Conservation (phyloP, 2,329 filamentous ascomycete genomes). For the Hymenoscyphus fraxineus region DNA sequence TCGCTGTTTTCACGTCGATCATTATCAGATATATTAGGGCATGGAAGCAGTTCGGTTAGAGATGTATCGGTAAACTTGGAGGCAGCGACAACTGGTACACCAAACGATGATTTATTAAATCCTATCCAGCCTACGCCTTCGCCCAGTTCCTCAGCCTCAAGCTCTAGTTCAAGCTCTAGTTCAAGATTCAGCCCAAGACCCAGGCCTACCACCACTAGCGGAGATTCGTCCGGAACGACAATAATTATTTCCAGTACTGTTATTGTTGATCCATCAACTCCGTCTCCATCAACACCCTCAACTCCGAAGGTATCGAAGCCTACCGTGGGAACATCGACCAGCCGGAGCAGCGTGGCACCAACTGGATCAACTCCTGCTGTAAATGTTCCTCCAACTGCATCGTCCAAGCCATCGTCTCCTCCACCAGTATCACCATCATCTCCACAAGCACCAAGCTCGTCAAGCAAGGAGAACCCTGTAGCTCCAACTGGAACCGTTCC, state of each 20-base stretch:
- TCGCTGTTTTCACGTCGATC: conserved; percentile 18
- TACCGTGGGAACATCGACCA: not conserved
- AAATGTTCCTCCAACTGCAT: conserved; percentile 5
- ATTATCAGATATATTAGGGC: conserved; percentile 22
- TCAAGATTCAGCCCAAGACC: not conserved
- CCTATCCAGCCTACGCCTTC: conserved; percentile 7
- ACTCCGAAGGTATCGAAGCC: not conserved
- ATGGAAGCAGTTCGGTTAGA: conserved; percentile 4
- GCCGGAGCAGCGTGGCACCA: conserved; percentile 4
- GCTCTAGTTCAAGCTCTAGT: not conserved
- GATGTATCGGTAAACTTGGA: not conserved
- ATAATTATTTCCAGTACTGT: conserved; percentile 12
- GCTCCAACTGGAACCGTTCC: conserved; percentile 10
- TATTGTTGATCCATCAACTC: conserved; percentile 1
- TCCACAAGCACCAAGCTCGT: not conserved
- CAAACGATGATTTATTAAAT: conserved; percentile 2
- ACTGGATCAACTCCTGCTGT: conserved; percentile 7
- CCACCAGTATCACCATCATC: not conserved
- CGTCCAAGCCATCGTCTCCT: not conserved
- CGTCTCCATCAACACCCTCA: not conserved
- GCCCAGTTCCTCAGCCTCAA: not conserved
- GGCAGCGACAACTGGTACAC: conserved; percentile 1
- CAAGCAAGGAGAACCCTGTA: not conserved
- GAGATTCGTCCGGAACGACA: conserved; percentile 7
- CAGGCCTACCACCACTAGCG: conserved; percentile 4